Base-by-base conservation (phyloP, 495 filamentous ascomycete species). In the Aspergillus cavernicola region DNA sequence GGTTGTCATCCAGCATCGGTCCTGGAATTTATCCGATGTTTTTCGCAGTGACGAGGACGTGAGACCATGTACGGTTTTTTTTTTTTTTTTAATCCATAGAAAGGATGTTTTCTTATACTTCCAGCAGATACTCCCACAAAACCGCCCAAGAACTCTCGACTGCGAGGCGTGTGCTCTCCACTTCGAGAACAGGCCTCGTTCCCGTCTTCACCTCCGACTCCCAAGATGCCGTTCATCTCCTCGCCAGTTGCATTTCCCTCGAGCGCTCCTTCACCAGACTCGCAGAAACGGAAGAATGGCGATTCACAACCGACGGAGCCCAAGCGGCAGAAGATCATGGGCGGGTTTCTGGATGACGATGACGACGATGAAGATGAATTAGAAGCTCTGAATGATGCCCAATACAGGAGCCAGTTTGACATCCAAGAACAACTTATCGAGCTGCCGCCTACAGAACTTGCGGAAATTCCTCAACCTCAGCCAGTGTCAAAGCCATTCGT, bases 11-110 rank as follows among this genome's bases (percentile, higher is more conserved):
- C 84, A 84, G 57, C 80, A 87, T 59, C 73, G 85, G 24, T 67
- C 75, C 32, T 85, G 81, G 77, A 71, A 79, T 48, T 59, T 77
- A 13, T 71, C 68, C 16, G 83, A 86, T 53, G 73, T 77, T 8
- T 88, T 87, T 64, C 73, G 79, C 46, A 87, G 82, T 53, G 83
- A 85, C 58, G 81, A 82, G 52, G 77, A 73, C 58, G 70, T 77
- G 65, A 73, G 68, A 57, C 68, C 68, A 59, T 63, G 77, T 80
- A 58, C 54, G 72, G 69, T 47, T 28, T 41, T 41, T 41, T 42
- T 32, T 22, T 40, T 48, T 47, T 28, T 41, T 41, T 41, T 42
- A 29, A 24, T 40, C 45, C 37, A 15, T 42, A 38, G 20, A 31
- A n/a, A 13, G 10, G 33, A 35, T 33, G 23, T 3, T 44, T 24